These are phyloP conservation scores for Vitis riparia DNA, from an alignment of 164 flowering plant species.

Conservation along the genomic window DNA sequence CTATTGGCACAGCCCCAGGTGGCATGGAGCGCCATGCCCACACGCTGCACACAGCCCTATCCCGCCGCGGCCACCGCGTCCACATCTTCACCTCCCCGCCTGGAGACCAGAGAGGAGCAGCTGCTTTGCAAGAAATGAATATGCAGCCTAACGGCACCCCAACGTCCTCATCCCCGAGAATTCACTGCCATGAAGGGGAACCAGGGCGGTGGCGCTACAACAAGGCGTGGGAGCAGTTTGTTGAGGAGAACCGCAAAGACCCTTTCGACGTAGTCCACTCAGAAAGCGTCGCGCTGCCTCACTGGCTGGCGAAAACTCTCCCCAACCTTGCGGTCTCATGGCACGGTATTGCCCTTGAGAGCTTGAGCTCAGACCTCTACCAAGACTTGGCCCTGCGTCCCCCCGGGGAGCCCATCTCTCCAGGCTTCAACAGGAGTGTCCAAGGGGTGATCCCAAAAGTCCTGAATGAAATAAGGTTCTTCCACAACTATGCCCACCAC, in stretches of 20 bases:
- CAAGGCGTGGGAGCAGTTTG: too few species aligned
- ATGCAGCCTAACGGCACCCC: too few species aligned
- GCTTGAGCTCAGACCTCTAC: constrained; percentile 48
- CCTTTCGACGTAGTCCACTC: constrained; percentile 48
- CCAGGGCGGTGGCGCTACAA: background rate
- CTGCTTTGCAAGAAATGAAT: too few species aligned
- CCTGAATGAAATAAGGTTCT: constrained; percentile 51
- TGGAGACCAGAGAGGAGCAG: constrained; percentile 1
- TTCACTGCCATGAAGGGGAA: constrained; percentile 19
- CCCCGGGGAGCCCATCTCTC: constrained; percentile 4
- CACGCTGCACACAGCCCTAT: constrained; percentile 43
- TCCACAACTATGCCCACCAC: constrained; percentile 45
- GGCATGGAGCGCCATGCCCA: constrained; percentile 71
- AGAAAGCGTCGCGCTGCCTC: constrained; percentile 54
- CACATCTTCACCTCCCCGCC: constrained; percentile 52
- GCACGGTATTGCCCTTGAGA: constrained; percentile 58
- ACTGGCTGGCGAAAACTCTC: constrained; percentile 37
- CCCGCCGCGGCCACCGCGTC: constrained; percentile 49
- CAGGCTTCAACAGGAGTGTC: constrained; percentile 17
- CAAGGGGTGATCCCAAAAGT: constrained; percentile 45
- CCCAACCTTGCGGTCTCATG: constrained; percentile 53
- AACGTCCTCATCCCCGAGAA: too few species aligned
- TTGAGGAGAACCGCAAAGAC: too few species aligned
- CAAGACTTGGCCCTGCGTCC: constrained; percentile 33
- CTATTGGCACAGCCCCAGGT: constrained; percentile 46